Base-by-base conservation (phyloP, 805 yeast genomes). In the Lipomyces yamadae region DNA sequence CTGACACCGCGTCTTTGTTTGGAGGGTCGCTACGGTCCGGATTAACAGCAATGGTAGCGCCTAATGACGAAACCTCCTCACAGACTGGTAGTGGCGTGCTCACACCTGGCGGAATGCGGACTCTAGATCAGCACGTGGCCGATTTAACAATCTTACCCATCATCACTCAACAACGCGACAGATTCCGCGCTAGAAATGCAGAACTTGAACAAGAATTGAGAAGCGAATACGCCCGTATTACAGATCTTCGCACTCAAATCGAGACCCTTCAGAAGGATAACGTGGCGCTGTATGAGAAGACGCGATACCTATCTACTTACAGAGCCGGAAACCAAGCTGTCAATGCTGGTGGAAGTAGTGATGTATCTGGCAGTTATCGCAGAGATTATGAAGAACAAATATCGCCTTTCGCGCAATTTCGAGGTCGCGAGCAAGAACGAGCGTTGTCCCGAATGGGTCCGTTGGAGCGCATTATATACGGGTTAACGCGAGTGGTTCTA, bases 131-230 rank as follows among this genome's bases (percentile, higher is more conserved):
- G 56, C 70, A 67, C 37, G 62, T 63, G 39, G 67, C 71, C 63
- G 72, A 39, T 60, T 70, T 18, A 70, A 73, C 54, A 87, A 3
- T 93, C 35, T 78, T 94, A 60, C 96, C 96, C 0, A 92, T 94
- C 62, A 86, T 95, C 35, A 92, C 97, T 13, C 93, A 94, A 75
- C 99, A 94, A 79, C 86, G 99, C 76, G 99, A 94, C 77, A 82
- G 99, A 69, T 92, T 93, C 81, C 87, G 96, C 73, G 84, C 85
- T n/a, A 84, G 92, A 63, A 91, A 89, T 74, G 85, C 84, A 65
- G 97, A 91, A 75, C 82, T 95, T 63, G 98, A 94, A 76, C 89
- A 89, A 64, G 96, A 92, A 73, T 74, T 88, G 50, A 87, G 90
- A 76, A 85, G 84, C 70, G 86, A 84, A 69, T 81, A 81, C 61